phyloP scores from a whole-genome alignment of 2,329 filamentous ascomycete genomes.

The Coniochaeta hoffmannii region DNA sequence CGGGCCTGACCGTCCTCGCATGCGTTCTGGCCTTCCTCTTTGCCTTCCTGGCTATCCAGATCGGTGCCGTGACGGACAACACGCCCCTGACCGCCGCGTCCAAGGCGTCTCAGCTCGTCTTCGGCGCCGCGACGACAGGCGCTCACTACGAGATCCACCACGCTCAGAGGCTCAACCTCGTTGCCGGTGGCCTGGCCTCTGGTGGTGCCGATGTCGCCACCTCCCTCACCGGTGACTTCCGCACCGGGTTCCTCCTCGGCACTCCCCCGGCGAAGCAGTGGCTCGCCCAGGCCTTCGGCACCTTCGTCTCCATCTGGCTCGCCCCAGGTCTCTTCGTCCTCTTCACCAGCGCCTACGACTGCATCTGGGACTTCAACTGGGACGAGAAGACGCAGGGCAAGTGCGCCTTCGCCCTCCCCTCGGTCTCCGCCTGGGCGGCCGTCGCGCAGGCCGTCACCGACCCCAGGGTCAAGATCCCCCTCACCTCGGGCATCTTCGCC shows the following conservation, averaged over 20 bases:
- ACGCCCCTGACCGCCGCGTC: conserved; percentile 59
- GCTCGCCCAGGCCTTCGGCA: conserved; percentile 56
- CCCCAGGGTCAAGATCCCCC: conserved; percentile 46
- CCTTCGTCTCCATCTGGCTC: conserved; percentile 57
- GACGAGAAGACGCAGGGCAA: conserved; percentile 23
- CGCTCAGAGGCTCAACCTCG: conserved; percentile 58
- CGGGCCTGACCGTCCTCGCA: conserved; percentile 48
- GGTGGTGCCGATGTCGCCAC: conserved; percentile 47
- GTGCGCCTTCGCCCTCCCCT: conserved; percentile 56
- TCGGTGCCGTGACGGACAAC: conserved; percentile 51
- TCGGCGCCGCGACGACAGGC: conserved; percentile 55
- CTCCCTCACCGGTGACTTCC: conserved; percentile 55
- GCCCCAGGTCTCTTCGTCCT: conserved; percentile 61
- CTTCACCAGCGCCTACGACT: conserved; percentile 62
- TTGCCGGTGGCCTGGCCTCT: conserved; percentile 51
- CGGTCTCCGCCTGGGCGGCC: conserved; percentile 58
- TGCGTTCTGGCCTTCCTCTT: conserved; percentile 53
- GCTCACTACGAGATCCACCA: conserved; percentile 38
- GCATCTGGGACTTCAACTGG: conserved; percentile 45
- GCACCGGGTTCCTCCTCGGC: conserved; percentile 58
- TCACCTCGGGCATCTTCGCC: conserved; percentile 47
- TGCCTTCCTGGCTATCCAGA: conserved; percentile 54
- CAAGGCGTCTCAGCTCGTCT: conserved; percentile 62
- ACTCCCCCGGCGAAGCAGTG: conserved; percentile 60
- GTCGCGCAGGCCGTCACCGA: conserved; percentile 56